A percentile compares a stretch with the other conserved stretches of the same genome.
Conservation (phyloP, 352 stramenopile species). For the Lagenidium sp. region DNA sequence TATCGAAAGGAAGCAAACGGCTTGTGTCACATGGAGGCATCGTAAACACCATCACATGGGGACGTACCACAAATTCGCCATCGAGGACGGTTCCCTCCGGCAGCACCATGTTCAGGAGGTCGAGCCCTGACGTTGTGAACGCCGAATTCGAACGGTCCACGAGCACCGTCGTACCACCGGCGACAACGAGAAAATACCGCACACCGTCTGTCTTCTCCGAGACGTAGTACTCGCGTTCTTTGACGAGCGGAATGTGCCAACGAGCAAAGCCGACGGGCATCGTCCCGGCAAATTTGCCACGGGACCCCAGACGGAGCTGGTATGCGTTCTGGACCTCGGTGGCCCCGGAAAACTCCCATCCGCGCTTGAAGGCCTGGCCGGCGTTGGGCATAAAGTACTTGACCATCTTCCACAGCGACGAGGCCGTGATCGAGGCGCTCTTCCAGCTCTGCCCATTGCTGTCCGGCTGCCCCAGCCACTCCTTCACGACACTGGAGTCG, state of each 20-base stretch:
- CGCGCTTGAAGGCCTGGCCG: slow-evolving; percentile 67
- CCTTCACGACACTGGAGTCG: slow-evolving; percentile 46
- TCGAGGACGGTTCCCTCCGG: slow-evolving; percentile 85
- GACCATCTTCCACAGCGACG: slow-evolving; percentile 69
- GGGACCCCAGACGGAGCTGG: slow-evolving; percentile 52
- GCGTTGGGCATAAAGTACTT: slow-evolving; percentile 81
- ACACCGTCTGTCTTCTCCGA: slow-evolving; percentile 91
- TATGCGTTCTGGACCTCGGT: slow-evolving; percentile 78
- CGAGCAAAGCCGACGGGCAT: slow-evolving; percentile 90
- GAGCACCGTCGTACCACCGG: slow-evolving; percentile 48
- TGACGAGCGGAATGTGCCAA: slow-evolving; percentile 81
- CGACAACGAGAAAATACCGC: slow-evolving; percentile 86
- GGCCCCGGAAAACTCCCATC: slow-evolving; percentile 63
- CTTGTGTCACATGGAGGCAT: too few species aligned
- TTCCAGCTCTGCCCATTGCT: slow-evolving; percentile 67
- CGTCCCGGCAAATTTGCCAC: slow-evolving; percentile 82
- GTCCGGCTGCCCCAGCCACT: slow-evolving; percentile 70
- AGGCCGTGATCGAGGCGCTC: slow-evolving; percentile 53
- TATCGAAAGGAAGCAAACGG: too few species aligned
- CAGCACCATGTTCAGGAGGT: slow-evolving; percentile 71
- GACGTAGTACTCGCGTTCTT: slow-evolving; percentile 80
- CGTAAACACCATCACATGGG: background rate
- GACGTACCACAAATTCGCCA: slow-evolving; percentile 79
- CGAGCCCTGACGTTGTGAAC: slow-evolving; percentile 70
- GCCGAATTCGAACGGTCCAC: slow-evolving; percentile 74